phyloP scores from a whole-genome alignment of 2,329 filamentous ascomycete genomes.

The Phialophora tarda region DNA sequence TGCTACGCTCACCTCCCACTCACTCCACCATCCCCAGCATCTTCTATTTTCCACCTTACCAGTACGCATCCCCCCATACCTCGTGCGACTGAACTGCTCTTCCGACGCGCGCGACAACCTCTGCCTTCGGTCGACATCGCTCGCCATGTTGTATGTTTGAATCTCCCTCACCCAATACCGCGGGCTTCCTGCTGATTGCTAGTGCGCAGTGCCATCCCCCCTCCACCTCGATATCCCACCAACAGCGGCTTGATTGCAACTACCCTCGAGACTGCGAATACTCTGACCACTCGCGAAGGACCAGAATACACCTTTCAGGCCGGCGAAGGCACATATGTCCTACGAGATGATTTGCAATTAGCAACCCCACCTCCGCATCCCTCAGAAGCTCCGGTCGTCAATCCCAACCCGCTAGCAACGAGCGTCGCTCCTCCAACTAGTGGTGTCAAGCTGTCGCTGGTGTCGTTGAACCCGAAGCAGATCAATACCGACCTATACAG shows the following conservation, averaged over 20 bases:
- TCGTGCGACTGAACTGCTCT: background rate
- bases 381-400: constrained; percentile 83
- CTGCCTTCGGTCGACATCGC: constrained; percentile 4
- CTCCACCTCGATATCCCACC: constrained; percentile 78
- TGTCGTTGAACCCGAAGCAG: constrained; percentile 70
- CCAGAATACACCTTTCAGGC: constrained; percentile 89
- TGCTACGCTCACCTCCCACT: constrained; percentile 2
- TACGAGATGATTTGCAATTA: constrained; percentile 89
- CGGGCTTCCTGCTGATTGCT: constrained; percentile 20
- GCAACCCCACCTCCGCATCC: constrained; percentile 95
- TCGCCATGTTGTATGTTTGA: constrained; percentile 38
- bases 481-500: constrained; percentile 55
- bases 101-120: background rate
- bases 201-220: constrained; percentile 73
- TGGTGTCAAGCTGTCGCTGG: constrained; percentile 82
- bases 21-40: constrained; percentile 7
- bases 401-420: constrained; percentile 89
- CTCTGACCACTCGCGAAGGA: constrained; percentile 76
- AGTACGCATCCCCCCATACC: background rate
- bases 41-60: constrained; percentile 7
- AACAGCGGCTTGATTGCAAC: constrained; percentile 71
- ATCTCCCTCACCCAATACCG: background rate
- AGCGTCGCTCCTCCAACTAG: constrained; percentile 79
- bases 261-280: constrained; percentile 94
- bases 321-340: constrained; percentile 90